phyloP scores from a whole-genome alignment of 345 rosid genomes.

The Brassica rapa region DNA sequence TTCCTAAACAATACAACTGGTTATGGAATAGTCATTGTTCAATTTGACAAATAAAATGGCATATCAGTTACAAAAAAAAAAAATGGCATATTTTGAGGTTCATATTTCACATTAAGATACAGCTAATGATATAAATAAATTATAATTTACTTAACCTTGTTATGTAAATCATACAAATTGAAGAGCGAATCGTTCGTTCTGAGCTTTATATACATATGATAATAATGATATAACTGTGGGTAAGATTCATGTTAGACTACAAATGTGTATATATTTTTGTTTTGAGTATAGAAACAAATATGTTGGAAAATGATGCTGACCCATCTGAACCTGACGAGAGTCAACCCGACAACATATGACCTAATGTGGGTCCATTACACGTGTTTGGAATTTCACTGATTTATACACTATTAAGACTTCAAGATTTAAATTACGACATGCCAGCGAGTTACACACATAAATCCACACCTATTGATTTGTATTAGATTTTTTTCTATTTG shows the following conservation, averaged over 20 bases:
- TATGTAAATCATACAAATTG: background rate
- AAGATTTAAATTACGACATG: background rate
- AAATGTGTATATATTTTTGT: background rate
- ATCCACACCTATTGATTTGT: background rate
- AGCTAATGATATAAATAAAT: constrained; percentile 12
- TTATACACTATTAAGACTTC: background rate
- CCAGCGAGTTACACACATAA: constrained; percentile 18
- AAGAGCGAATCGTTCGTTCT: constrained; percentile 1
- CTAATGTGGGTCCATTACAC: constrained; percentile 37
- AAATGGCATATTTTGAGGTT: background rate
- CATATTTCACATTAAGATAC: constrained; percentile 1
- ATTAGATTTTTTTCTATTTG: background rate
- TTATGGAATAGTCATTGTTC: background rate
- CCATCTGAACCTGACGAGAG: constrained; percentile 23
- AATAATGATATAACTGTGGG: background rate
- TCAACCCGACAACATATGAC: constrained; percentile 41
- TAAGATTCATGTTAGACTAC: constrained; percentile 7
- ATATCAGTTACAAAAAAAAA: background rate
- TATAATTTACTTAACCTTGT: background rate
- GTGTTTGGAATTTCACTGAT: constrained; percentile 27
- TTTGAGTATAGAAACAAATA: constrained; percentile 24
- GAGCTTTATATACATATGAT: background rate
- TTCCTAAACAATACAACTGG: background rate
- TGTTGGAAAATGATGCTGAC: constrained; percentile 44
- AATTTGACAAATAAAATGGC: background rate